Conservation (phyloP, 495 filamentous ascomycete genomes). For the Aspergillus coremiiformis region DNA sequence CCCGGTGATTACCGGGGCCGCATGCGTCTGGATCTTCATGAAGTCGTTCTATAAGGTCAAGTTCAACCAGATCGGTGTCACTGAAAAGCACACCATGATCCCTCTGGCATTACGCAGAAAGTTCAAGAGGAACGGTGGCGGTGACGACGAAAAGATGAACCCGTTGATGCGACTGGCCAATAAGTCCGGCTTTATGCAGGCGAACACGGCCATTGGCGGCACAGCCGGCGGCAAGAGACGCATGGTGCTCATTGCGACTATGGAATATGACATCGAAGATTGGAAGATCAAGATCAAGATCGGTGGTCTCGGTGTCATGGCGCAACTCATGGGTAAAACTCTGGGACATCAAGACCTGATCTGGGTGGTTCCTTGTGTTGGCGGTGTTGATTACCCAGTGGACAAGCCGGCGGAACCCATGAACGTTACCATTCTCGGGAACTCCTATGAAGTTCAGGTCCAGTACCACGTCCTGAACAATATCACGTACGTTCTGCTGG, state of each 20-base stretch:
- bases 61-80: slow-evolving; percentile 58
- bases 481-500: slow-evolving; percentile 65
- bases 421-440: slow-evolving; percentile 54
- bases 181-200: slow-evolving; percentile 38
- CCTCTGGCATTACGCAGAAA: slow-evolving; percentile 26
- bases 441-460: slow-evolving; percentile 54
- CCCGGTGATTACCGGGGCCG: slow-evolving; percentile 42
- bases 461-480: slow-evolving; percentile 59
- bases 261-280: slow-evolving; percentile 68
- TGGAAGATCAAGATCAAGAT: slow-evolving; percentile 68
- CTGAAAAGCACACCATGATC: slow-evolving; percentile 34
- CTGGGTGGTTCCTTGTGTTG: slow-evolving; percentile 67
- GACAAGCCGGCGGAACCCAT: slow-evolving; percentile 56
- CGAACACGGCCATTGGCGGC: slow-evolving; percentile 32
- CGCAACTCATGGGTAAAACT: slow-evolving; percentile 63
- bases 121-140: slow-evolving; percentile 14
- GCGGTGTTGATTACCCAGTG: slow-evolving; percentile 56
- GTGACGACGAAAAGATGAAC: slow-evolving; percentile 18
- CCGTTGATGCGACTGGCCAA: slow-evolving; percentile 26
- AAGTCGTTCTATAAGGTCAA: slow-evolving; percentile 63
- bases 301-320: slow-evolving; percentile 62
- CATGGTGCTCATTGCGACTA: slow-evolving; percentile 59
- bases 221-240: slow-evolving; percentile 37
- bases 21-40: slow-evolving; percentile 52
- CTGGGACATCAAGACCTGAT: slow-evolving; percentile 60